Evolutionary conservation across 2,329 filamentous ascomycete species (phyloP), one percentile per base, ranked within the genome.

Genomic region (Cercospora beticola): DNA sequence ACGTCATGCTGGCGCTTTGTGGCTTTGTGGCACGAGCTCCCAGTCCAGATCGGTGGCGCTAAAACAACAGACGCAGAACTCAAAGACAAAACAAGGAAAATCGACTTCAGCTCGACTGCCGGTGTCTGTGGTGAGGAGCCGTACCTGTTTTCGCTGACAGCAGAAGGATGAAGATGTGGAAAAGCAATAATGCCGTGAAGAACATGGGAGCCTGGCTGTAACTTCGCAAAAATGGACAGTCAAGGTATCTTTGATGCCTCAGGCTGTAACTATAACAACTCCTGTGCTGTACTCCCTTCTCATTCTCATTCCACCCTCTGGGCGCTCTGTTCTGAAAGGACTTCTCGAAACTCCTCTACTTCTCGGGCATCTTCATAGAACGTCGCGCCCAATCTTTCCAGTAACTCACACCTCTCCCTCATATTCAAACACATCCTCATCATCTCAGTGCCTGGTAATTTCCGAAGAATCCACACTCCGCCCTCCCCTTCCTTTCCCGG

Each of bases 21-120:
- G 66, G 66, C 66, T 68, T 64, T 63, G 67, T 69, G 67, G 67
- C 67, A 64, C 67, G 67, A 69, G 67, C 67, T 69, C 64, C 23
- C 30, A 40, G 49, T 64, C 62, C 49, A 56, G 49, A 56, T 61
- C 62, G 23, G 40, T 49, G 28, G 58, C 58, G 66, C 65, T 64
- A 64, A 16, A 52, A 16, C 31, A 36, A 58, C 31, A 40, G 36
- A 36, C 30, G 43, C 56, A 14, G 54, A 67, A 67, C 7, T 63
- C 49, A 62, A 67, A 23, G 18, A 49, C 65, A 49, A 54, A 67
- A 40, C 65, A 67, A 67, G 65, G 65, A 59, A 67, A 16, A 52
- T 58, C 64, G 57, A 56, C 36, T 14, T 61, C 31, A 40, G 40
- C 57, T 36, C 31, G 23, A 33, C 36, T 46, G 60, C 18, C 23